Conservation (phyloP, 768 basidiomycete species). For the Naganishia friedmannii region DNA sequence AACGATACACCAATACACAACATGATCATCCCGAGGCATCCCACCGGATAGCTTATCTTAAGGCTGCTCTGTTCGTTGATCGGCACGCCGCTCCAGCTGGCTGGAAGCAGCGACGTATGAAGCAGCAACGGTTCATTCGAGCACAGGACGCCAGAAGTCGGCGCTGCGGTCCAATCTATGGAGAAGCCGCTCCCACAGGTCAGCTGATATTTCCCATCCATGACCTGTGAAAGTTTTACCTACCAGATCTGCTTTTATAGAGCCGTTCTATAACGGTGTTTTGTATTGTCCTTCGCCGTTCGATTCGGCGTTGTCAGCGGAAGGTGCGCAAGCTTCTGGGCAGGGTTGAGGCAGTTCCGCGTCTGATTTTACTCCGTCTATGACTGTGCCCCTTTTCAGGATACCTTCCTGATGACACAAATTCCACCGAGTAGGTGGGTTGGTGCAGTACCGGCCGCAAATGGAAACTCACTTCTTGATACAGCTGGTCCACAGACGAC, state of each 20-base stretch:
- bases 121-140: conserved; percentile 14
- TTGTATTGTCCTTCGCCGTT: conserved; percentile 17
- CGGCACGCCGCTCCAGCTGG: conserved; percentile 5
- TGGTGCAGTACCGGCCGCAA: background rate
- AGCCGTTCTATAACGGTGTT: conserved; percentile 10
- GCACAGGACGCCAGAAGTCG: conserved; percentile 1
- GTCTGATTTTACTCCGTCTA: background rate
- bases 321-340: background rate
- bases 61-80: background rate
- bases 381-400: background rate
- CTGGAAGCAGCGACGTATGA: conserved; percentile 13
- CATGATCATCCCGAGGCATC: background rate
- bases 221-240: no score
- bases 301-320: background rate
- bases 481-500: background rate
- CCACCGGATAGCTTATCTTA: conserved; percentile 10
- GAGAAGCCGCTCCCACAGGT: conserved; percentile 10
- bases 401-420: background rate
- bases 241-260: background rate
- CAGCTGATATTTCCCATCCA: background rate
- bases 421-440: background rate
- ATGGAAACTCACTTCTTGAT: background rate
- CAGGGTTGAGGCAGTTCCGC: background rate
- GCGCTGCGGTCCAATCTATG: conserved; percentile 10
- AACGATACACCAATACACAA: background rate